Base-by-base conservation (phyloP, 805 yeast species). In the Ogataea trehaloabstinens region DNA sequence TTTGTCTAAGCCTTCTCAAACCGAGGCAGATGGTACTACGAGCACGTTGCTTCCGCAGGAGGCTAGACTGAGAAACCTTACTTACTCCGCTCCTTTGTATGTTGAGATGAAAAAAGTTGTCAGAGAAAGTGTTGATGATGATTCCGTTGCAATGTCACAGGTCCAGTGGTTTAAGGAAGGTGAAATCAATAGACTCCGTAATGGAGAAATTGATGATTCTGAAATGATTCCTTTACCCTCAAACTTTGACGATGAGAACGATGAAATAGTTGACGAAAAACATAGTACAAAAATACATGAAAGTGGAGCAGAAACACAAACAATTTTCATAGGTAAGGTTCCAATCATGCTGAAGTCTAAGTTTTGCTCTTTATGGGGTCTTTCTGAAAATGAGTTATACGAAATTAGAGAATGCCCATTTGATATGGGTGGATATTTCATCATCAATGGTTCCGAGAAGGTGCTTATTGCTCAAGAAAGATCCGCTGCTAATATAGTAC, bases 11-110 rank as follows among this genome's bases (percentile, higher is more conserved):
- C 99, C 99, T 32, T 88, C 96, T 34, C 95, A 93, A 78, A 95
- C 98, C 16, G 99, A 93, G 70, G 96, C 98, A 13, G 99, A 93
- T 68, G 99, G 99, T 70, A 89, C 95, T n/a, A 91, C 98, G n/a
- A 91, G 89, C 57, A 95, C 95, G 11, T 80, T 93, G 82, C 86
- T 86, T 60, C 99, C 99, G 8, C 99, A 95, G 67, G 99, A 93
- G 64, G 98, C 99, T 6, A 78, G 99, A 55, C 74, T 93, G 49
- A 82, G 99, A 68, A 93, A 93, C 62, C 74, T 93, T 67, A 93
- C 99, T 0, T 93, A 93, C 62, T 87, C 97, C 4, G 87, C 97
- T 22, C 97, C 98, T 27, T 74, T 93, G 36, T 93, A 93, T 56
- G 96, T 93, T 19, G 98, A 93, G 60, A 91, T 93, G 85, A 80